Evolutionary conservation across 805 yeast species (phyloP), one percentile per base, ranked within the genome.

Genomic region (Wickerhamiella brachini): DNA sequence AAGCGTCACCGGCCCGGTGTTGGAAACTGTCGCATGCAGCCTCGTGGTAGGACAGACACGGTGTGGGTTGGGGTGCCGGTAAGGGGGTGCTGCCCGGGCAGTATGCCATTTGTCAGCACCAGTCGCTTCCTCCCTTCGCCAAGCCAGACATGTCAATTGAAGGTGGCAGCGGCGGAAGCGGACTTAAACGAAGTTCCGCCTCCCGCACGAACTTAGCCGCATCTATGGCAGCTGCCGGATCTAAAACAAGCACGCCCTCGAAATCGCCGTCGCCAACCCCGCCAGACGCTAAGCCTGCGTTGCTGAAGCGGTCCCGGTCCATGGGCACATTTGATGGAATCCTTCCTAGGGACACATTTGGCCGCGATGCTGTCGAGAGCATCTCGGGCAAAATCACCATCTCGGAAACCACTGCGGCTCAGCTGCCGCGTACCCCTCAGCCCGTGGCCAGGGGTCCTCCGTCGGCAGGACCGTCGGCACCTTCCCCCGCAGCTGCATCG

Each of bases 241-340:
- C 46, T 3, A 44, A 17, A n/a, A 6, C 8, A 10, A 23, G 3
- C 17, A 13, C 46, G 20, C 34, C 21, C 18, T 23, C 46, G 29
- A 10, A 22, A 12, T 13, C 31, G 18, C n/a, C 29, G 10, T 12
- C 46, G 7, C 46, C 29, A 12, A 20, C 45, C 6, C 17, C 26
- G n/a, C 10, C 23, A 18, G 22, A 15, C 15, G 12, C 9, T n/a
- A 8, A 15, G 12, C 46, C 34, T 3, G 50, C 45, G 18, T 47
- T 53, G 44, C 49, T 53, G 18, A 53, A 53, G 46, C 51, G 55
- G 17, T 50, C 53, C 42, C 38, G 51, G 7, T 41, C 48, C 18
- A 53, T 53, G 55, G 53, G 55, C 24, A 53, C 55, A 15, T 53
- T 53, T 31, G 53, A 50, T 41, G 42, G 52, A 24, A 44, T 45